Evolutionary conservation across 192 early-diverging fungal species (phyloP), one percentile per base, ranked within the genome.

Genomic region (Coemansia sp.): DNA sequence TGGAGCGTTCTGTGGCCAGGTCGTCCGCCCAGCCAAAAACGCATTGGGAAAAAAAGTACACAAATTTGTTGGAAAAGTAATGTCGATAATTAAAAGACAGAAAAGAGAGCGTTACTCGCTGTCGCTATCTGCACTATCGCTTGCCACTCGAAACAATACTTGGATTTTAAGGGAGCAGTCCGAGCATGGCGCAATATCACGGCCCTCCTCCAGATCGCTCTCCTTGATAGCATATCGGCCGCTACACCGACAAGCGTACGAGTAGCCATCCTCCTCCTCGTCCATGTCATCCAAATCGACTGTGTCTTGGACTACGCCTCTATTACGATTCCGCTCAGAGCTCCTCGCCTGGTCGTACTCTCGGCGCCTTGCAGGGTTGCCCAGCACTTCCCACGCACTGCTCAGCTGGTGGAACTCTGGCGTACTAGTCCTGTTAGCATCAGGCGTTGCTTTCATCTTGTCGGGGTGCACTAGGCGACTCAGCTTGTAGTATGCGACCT

Each of bases 281-380:
- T 88, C 87, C 92, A 94, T 92, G 25, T 91, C 90, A 62, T 94
- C 92, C 61, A 94, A 63, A 73, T 92, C 91, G 23, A 94, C 79
- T 33, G 91, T 90, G 36, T 84, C 88, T 62, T 90, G 86, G 36
- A 92, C 86, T 3, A 86, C 85, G 13, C 85, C 88, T 12, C 70
- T 75, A 26, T 25, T 21, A 4, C 59, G 64, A 41, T 47, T 70
- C 31, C 65, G 60, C 16, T 26, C 31, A 0, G 64, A 42, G 12
- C 16, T 64, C 34, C 34, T 60, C 45, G 20, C 38, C 41, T n/a
- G 42, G 48, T 82, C 79, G 42, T 82, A 77, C 1, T 64, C 68
- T 57, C 31, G 52, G 18, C 79, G 79, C 43, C 53, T 60, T 23
- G 23, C 47, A 11, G 38, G 14, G 43, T 77, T 65, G 39, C 75